These are phyloP conservation scores for Lasiosphaeria ovina DNA, from an alignment of 495 filamentous ascomycete genomes.

Conservation along the genomic window DNA sequence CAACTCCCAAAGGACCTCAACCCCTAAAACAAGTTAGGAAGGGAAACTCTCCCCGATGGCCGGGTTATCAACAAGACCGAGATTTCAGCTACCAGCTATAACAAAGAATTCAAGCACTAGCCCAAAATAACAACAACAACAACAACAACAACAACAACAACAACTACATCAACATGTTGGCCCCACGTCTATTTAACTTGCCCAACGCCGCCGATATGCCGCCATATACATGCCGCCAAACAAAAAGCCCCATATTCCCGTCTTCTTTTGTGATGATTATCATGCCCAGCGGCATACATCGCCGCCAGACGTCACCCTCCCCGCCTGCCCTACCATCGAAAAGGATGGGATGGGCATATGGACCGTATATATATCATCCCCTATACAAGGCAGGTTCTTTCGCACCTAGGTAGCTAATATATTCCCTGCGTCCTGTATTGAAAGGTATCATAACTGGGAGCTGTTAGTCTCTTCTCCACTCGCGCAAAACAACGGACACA, in stretches of 20 bases:
- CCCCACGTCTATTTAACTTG: background rate
- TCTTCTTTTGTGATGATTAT: background rate
- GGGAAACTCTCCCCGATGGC: too few species aligned
- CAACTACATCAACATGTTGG: background rate
- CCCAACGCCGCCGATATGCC: constrained; percentile 1
- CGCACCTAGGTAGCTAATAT: constrained; percentile 44
- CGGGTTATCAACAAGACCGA: too few species aligned
- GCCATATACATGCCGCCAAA: constrained; percentile 1
- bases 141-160: background rate
- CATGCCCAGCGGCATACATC: background rate
- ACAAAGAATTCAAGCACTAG: background rate
- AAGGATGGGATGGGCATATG: too few species aligned
- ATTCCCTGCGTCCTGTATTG: constrained; percentile 79
- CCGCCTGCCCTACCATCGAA: too few species aligned
- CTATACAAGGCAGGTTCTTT: background rate
- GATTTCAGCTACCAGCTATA: too few species aligned
- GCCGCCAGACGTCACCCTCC: background rate
- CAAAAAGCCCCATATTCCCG: background rate
- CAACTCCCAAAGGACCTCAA: too few species aligned
- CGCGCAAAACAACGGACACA: constrained; percentile 2
- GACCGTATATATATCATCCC: constrained; percentile 1
- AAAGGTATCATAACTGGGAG: constrained; percentile 70
- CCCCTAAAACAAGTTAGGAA: too few species aligned
- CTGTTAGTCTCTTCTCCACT: background rate
- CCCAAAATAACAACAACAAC: background rate